A percentile compares a stretch with the other conserved stretches of the same genome.
These are phyloP conservation scores for Poterioochromonas sp. DNA, from an alignment of 352 stramenopile genomes.

Conservation along the genomic window DNA sequence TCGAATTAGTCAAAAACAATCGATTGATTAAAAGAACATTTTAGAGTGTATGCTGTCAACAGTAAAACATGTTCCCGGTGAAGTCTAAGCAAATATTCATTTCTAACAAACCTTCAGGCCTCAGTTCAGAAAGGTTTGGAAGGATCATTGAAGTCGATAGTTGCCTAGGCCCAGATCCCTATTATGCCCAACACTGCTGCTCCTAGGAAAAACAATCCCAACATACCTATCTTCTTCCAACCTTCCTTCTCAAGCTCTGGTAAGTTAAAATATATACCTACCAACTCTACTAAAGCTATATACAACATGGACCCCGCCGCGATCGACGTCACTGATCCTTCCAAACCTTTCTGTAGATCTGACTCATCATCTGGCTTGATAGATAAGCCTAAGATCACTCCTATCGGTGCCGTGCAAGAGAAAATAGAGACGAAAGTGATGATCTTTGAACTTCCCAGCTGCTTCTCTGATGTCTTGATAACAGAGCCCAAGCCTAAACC, in stretches of 20 bases:
- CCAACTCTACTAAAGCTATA: not conserved
- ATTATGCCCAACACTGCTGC: not conserved
- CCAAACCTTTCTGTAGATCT: too few species aligned
- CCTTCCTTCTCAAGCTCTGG: not conserved
- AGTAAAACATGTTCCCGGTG: too few species aligned
- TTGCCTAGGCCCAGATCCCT: not conserved
- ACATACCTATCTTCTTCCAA: not conserved
- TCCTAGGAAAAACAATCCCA: not conserved
- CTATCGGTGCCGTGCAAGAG: not conserved
- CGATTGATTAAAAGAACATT: too few species aligned
- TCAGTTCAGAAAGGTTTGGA: too few species aligned
- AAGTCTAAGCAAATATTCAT: too few species aligned
- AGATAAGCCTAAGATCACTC: not conserved
- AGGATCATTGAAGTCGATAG: too few species aligned
- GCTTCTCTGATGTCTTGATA: not conserved
- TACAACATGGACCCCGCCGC: not conserved
- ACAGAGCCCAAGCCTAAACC: not conserved
- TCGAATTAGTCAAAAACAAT: too few species aligned
- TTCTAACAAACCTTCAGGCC: too few species aligned
- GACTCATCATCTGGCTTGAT: too few species aligned
- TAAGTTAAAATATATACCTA: not conserved
- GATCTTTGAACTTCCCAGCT: not conserved
- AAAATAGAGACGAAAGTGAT: not conserved
- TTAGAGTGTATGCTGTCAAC: too few species aligned
- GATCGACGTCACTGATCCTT: not conserved